Base-by-base conservation (phyloP, 2,329 filamentous ascomycete species). In the Thelonectria discophora region DNA sequence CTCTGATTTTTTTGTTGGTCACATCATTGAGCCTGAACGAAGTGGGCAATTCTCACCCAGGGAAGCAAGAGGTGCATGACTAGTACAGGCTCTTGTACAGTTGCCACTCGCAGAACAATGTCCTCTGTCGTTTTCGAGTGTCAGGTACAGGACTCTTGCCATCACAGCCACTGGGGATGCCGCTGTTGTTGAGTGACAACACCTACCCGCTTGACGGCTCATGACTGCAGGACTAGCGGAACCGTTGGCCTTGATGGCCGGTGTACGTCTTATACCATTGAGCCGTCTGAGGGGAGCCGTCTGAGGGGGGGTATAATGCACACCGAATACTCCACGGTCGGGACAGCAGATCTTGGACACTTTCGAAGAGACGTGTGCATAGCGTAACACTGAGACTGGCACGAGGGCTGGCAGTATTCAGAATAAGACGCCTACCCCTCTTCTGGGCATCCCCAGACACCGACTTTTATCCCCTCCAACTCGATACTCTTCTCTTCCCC, bases 191-290 rank as follows among this genome's bases (percentile, higher is more conserved):
- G 32, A 34, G 40, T n/a, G 27, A 17, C n/a, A 51, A 37, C 15
- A 12, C 10, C 34, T 30, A 40, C 39, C 42, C 20, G 24, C 43
- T 18, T 11, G 15, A 54, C 30, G 24, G 20, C 49, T 42, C 50
- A 37, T 15, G 11, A 37, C 34, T 15, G 12, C 34, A 37, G 34
- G 34, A 13, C 34, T 37, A 15, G 15, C 40, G 30, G 34, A 53
- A 34, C 18, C 5, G 17, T 20, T 37, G 40, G 21, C 18, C 15
- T 42, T 11, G 6, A 37, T 24, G 37, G 18, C 15, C 21, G 40
- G 20, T 11, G 8, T n/a, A 37, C 24, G n/a, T 45, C 37, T 54
- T 49, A 49, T 18, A 43, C 43, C 56, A 17, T 32, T 42, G 52
- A 52, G 40, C 27, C 5, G 27, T 30, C 27, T 30, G 27, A 30